These are phyloP conservation scores for Xylariaceae sp. DNA, from an alignment of 2,329 filamentous ascomycete genomes.

Conservation along the genomic window DNA sequence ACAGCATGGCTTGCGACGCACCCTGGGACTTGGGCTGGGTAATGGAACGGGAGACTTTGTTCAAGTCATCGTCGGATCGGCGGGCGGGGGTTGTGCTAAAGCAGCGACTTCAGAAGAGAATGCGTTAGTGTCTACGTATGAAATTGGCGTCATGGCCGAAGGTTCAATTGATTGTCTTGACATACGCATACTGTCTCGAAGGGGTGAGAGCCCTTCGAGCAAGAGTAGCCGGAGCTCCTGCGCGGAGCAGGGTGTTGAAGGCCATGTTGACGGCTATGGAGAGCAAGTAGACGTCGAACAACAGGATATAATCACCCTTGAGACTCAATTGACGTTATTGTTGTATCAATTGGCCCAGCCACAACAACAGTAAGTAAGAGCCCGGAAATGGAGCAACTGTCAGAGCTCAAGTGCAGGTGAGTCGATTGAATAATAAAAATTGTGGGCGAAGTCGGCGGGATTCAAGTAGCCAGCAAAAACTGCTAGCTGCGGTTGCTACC, in stretches of 20 bases:
- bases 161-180: neutral
- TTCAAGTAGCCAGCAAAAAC: conserved; percentile 3
- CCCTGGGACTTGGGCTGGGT: conserved; percentile 98
- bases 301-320: conserved; percentile 1
- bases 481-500: neutral
- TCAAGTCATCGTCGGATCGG: conserved; percentile 57
- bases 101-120: conserved; percentile 37
- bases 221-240: conserved; percentile 25
- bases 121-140: conserved; percentile 5
- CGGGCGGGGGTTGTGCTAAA: conserved; percentile 47
- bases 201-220: conserved; percentile 19
- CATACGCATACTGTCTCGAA: conserved; percentile 26
- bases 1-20: conserved; percentile 98
- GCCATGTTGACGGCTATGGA: conserved; percentile 19
- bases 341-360: neutral
- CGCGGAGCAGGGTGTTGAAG: conserved; percentile 25
- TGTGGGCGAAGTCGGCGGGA: conserved; percentile 17
- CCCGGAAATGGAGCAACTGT: neutral
- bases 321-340: neutral
- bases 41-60: conserved; percentile 78
- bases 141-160: too few species aligned
- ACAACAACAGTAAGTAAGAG: neutral
- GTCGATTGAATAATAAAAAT: conserved; percentile 1
- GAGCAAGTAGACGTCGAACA: conserved; percentile 7
- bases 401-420: neutral